Evolutionary conservation across 2,329 filamentous ascomycete genomes (phyloP).

Genomic region (Trichoderma atroviride): DNA sequence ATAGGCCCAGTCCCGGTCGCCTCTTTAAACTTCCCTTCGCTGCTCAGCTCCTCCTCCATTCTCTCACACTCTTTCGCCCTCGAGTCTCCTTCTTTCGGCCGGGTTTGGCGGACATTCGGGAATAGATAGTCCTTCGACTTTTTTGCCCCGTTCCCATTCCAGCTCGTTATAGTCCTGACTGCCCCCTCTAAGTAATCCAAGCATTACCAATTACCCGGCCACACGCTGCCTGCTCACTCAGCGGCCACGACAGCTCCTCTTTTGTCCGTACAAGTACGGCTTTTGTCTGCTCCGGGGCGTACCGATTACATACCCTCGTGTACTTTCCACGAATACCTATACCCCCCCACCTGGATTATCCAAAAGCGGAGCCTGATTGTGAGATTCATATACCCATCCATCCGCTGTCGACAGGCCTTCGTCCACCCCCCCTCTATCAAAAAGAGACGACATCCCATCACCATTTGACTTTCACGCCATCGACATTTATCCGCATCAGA

Average conservation of each 20-base stretch:
- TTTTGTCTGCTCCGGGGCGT: slow-evolving; percentile 6
- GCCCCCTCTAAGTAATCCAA: slow-evolving; percentile 9
- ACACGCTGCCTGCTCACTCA: slow-evolving; percentile 20
- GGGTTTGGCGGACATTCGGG: slow-evolving; percentile 21
- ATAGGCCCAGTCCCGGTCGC: not conserved
- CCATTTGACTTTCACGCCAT: not conserved
- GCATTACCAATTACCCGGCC: slow-evolving; percentile 25
- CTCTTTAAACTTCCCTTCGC: slow-evolving; percentile 4
- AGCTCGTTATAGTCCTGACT: not conserved
- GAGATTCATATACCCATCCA: slow-evolving; percentile 25
- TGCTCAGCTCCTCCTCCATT: not conserved
- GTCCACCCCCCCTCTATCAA: slow-evolving; percentile 8
- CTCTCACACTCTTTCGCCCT: not conserved
- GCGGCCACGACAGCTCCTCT: slow-evolving; percentile 14
- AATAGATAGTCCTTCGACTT: slow-evolving; percentile 15
- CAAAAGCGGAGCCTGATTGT: slow-evolving; percentile 25
- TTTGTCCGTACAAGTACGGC: slow-evolving; percentile 10
- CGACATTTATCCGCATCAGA: not conserved
- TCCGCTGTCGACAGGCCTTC: slow-evolving; percentile 20
- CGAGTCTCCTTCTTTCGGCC: slow-evolving; percentile 1
- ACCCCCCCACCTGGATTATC: slow-evolving; percentile 21
- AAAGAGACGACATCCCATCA: slow-evolving; percentile 24
- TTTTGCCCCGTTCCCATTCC: slow-evolving; percentile 11
- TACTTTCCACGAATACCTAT: not conserved
- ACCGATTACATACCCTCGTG: slow-evolving; percentile 19